Evolutionary conservation across 345 rosid species (phyloP).

Genomic region (Ceriops zippeliana): DNA sequence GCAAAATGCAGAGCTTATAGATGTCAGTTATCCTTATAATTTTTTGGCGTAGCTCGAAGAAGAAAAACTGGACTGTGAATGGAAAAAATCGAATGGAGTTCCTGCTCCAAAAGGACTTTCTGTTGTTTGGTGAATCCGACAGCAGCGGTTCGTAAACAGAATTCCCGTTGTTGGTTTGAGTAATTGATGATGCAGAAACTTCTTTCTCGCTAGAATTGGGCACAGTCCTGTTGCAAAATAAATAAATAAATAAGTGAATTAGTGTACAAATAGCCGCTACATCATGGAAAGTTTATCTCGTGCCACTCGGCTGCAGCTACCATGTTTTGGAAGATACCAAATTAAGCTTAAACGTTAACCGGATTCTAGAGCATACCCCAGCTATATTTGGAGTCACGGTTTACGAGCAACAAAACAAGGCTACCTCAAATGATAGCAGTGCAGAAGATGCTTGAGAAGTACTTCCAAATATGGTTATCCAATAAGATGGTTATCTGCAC

Average conservation of each 20-base stretch:
- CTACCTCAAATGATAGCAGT: background rate
- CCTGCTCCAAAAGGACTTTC: conserved; percentile 72
- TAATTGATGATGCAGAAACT: conserved; percentile 57
- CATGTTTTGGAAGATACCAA: too few species aligned
- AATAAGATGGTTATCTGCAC: conserved; percentile 75
- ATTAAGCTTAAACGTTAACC: too few species aligned
- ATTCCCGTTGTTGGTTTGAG: conserved; percentile 62
- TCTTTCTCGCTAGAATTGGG: conserved; percentile 75
- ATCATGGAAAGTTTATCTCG: too few species aligned
- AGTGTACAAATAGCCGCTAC: background rate
- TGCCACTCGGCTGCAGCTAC: too few species aligned
- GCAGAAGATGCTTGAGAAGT: background rate
- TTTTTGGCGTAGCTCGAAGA: conserved; percentile 59
- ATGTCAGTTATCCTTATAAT: conserved; percentile 75
- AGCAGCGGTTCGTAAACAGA: conserved; percentile 78
- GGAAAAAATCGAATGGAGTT: conserved; percentile 85
- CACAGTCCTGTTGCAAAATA: conserved; percentile 68
- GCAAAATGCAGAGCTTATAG: background rate
- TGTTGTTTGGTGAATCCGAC: conserved; percentile 77
- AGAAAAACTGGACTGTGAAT: conserved; percentile 62
- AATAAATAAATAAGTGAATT: background rate
- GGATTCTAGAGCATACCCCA: background rate
- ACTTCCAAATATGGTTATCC: conserved; percentile 83
- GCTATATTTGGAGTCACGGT: background rate
- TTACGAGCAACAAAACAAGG: background rate